Evolutionary conservation across 768 basidiomycete species (phyloP).

Genomic region (Calvatia gigantea): DNA sequence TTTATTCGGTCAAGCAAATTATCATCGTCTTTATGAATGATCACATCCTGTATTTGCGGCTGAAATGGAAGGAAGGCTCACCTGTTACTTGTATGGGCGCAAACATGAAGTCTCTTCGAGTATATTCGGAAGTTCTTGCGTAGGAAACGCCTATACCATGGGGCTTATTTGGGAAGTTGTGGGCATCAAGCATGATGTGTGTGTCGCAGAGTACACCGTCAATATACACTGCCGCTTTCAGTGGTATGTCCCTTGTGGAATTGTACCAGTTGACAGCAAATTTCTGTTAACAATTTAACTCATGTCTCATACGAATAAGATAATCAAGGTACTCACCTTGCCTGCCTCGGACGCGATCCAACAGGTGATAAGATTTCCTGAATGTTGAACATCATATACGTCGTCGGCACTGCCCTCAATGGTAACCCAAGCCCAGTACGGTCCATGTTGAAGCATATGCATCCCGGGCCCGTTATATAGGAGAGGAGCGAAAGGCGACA

Average conservation of each 20-base stretch:
- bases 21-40: conserved; percentile 17
- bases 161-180: conserved; percentile 19
- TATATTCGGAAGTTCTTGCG: conserved; percentile 26
- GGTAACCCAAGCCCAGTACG: conserved; percentile 16
- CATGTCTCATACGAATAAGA: background rate
- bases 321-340: conserved; percentile 16
- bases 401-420: conserved; percentile 12
- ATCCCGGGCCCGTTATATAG: background rate
- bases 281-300: conserved; percentile 12
- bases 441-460: conserved; percentile 12
- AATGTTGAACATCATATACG: conserved; percentile 9
- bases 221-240: conserved; percentile 21
- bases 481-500: background rate
- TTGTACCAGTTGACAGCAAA: conserved; percentile 27
- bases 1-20: conserved; percentile 20
- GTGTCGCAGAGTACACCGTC: conserved; percentile 23
- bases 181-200: conserved; percentile 25
- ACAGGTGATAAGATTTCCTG: conserved; percentile 16
- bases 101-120: conserved; percentile 28
- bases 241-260: conserved; percentile 15
- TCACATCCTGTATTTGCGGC: background rate
- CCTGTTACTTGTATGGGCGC: conserved; percentile 23
- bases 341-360: conserved; percentile 22
- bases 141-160: conserved; percentile 23
- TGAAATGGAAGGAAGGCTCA: conserved; percentile 7